phyloP scores from a whole-genome alignment of 768 basidiomycete species.

The Lepiota venenata region DNA sequence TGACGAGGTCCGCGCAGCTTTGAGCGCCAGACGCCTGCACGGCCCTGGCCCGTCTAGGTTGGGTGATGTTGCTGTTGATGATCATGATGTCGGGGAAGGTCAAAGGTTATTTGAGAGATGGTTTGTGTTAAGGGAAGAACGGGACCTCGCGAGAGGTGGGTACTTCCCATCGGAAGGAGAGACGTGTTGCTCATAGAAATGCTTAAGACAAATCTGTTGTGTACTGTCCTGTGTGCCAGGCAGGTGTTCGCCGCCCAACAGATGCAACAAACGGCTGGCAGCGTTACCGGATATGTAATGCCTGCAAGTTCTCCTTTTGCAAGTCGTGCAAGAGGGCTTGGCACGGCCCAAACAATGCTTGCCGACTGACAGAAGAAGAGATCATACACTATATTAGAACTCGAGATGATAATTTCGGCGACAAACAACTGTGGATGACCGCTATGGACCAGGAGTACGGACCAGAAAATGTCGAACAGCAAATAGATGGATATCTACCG shows the following conservation, averaged over 20 bases:
- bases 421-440: not conserved
- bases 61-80: too few species aligned
- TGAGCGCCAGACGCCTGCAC: not conserved
- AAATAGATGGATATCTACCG: not conserved
- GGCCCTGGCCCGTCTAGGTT: too few species aligned
- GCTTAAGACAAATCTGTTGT: not conserved
- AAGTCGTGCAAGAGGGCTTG: slow-evolving; percentile 8
- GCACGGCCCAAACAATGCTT: not conserved
- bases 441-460: not conserved
- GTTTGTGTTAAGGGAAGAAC: too few species aligned
- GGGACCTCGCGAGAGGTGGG: too few species aligned
- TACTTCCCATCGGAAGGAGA: too few species aligned
- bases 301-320: slow-evolving; percentile 9
- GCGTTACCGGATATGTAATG: not conserved
- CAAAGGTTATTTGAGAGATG: too few species aligned
- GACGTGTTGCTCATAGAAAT: too few species aligned
- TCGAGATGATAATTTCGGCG: not conserved
- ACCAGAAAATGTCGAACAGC: not conserved
- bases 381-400: not conserved
- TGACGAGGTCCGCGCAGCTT: not conserved
- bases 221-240: not conserved
- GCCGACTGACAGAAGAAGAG: too few species aligned
- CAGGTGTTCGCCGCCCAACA: not conserved
- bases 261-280: not conserved
- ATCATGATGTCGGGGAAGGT: too few species aligned